phyloP scores from a whole-genome alignment of 2,329 filamentous ascomycete species.

The Nothopassalora personata region DNA sequence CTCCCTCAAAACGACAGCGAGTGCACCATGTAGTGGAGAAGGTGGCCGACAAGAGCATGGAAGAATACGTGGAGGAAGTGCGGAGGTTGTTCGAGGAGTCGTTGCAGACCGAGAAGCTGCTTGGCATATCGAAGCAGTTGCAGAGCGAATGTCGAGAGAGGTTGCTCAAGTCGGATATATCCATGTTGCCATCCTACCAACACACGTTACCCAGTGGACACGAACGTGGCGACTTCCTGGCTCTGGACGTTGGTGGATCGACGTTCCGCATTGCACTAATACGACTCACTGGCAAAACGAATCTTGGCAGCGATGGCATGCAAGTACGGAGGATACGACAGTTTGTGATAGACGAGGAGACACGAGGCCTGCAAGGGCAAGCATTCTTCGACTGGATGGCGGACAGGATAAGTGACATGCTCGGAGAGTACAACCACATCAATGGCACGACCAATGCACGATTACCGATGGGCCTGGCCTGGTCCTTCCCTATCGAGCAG shows the following conservation, averaged over 20 bases:
- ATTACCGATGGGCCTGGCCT: conserved; percentile 57
- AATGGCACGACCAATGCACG: conserved; percentile 31
- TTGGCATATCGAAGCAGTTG: conserved; percentile 42
- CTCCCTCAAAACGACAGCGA: conserved; percentile 21
- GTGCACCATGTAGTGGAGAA: conserved; percentile 36
- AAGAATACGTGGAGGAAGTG: conserved; percentile 43
- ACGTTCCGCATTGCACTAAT: conserved; percentile 60
- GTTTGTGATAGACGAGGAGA: conserved; percentile 52
- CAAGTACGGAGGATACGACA: conserved; percentile 51
- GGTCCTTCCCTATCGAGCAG: conserved; percentile 63
- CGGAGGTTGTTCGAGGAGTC: conserved; percentile 41
- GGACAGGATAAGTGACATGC: conserved; percentile 51
- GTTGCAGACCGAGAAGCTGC: conserved; percentile 37
- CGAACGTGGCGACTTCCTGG: conserved; percentile 56
- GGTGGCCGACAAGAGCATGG: conserved; percentile 42
- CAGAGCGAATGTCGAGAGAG: conserved; percentile 51
- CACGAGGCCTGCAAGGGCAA: conserved; percentile 51
- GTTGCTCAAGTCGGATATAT: conserved; percentile 52
- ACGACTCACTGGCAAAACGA: conserved; percentile 43
- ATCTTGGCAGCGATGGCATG: conserved; percentile 38
- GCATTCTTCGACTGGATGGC: conserved; percentile 66
- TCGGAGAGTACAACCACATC: conserved; percentile 40
- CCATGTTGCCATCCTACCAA: conserved; percentile 63
- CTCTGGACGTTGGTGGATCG: conserved; percentile 61
- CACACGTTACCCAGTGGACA: conserved; percentile 55